Evolutionary conservation across 2,329 filamentous ascomycete species (phyloP).

Genomic region (Pyricularia pennisetigena): DNA sequence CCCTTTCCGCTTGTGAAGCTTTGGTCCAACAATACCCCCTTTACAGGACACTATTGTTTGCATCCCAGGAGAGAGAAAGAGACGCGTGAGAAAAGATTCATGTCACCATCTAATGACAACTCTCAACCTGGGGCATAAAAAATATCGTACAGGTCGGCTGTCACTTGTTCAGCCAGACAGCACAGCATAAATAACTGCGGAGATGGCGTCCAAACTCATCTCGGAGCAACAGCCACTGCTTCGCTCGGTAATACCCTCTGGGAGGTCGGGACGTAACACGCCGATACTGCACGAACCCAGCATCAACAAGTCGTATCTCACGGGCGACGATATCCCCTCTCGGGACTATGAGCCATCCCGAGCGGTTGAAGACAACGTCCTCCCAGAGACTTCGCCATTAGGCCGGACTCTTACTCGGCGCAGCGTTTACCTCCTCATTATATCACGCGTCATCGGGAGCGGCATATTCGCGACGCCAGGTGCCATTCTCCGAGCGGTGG

Average conservation of each 20-base stretch:
- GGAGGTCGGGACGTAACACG: not conserved
- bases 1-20: not conserved
- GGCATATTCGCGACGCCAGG: constrained; percentile 66
- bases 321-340: not conserved
- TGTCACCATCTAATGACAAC: no score
- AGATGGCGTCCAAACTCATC: not conserved
- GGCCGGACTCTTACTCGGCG: constrained; percentile 53
- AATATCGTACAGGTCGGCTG: not conserved
- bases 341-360: constrained; percentile 8
- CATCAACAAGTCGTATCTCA: not conserved
- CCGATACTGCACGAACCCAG: not conserved
- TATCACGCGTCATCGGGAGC: constrained; percentile 58
- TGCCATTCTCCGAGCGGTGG: constrained; percentile 54
- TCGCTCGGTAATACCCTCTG: not conserved
- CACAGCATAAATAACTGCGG: not conserved
- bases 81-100: no score
- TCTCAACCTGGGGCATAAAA: not conserved
- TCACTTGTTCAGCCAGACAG: not conserved
- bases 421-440: constrained; percentile 56
- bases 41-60: no score
- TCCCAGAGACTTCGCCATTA: constrained; percentile 47
- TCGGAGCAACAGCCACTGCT: not conserved
- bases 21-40: not conserved
- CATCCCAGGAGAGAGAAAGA: no score
- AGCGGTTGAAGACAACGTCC: constrained; percentile 43